Conservation (phyloP, 1,139 yeast genomes). For the Spencermartinsiella ligniputridi region DNA sequence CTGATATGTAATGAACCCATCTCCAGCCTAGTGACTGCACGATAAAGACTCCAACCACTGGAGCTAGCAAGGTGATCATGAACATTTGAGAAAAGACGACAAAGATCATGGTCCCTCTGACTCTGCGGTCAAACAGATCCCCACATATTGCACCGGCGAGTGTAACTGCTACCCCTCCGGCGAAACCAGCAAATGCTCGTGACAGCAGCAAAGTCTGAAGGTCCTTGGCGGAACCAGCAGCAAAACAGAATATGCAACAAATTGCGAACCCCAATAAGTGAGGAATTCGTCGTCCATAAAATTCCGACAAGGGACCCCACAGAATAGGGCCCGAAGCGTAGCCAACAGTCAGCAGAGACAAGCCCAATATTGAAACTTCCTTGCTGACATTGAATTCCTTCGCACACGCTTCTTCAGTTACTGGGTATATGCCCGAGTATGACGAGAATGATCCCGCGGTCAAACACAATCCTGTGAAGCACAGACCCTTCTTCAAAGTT, state of each 20-base stretch:
- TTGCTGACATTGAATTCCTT: conserved; percentile 28
- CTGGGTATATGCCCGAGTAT: conserved; percentile 43
- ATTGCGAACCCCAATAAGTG: conserved; percentile 2
- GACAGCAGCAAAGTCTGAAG: conserved; percentile 66
- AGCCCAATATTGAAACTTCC: conserved; percentile 44
- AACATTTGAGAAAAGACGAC: conserved; percentile 59
- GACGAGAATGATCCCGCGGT: conserved; percentile 33
- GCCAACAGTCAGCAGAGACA: conserved; percentile 70
- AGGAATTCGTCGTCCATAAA: conserved; percentile 6
- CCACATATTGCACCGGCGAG: conserved; percentile 82
- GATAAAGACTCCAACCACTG: conserved; percentile 41
- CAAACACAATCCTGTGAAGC: conserved; percentile 35
- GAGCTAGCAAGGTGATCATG: conserved; percentile 69
- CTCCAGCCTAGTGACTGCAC: conserved; percentile 46
- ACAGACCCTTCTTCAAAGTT: conserved; percentile 34
- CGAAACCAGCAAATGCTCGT: conserved; percentile 68
- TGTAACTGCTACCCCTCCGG: conserved; percentile 77
- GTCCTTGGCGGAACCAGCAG: conserved; percentile 65
- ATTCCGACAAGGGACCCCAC: conserved; percentile 36
- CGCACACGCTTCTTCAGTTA: conserved; percentile 31
- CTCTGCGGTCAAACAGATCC: conserved; percentile 56
- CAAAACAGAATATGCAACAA: conserved; percentile 53
- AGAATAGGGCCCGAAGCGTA: conserved; percentile 79
- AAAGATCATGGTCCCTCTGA: conserved; percentile 65
- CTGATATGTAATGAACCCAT: conserved; percentile 53